These are phyloP conservation scores for Salix koriyanagi DNA, from an alignment of 345 rosid species.

Conservation along the genomic window DNA sequence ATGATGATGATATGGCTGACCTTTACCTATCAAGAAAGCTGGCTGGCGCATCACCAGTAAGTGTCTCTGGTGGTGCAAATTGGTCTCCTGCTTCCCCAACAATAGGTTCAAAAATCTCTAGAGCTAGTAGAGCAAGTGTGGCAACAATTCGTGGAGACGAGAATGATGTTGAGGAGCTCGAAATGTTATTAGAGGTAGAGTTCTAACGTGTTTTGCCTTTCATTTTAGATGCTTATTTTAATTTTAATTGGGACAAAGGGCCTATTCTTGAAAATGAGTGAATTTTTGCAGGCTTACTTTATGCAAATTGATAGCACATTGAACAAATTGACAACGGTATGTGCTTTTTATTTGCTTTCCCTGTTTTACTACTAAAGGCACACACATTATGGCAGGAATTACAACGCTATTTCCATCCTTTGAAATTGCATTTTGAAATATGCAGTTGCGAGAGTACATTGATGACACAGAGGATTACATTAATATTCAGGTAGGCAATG, in stretches of 20 bases:
- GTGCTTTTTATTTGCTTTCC: background rate
- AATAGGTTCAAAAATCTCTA: constrained; percentile 83
- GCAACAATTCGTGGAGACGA: constrained; percentile 82
- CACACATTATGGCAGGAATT: background rate
- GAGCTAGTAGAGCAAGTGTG: constrained; percentile 86
- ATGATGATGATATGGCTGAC: constrained; percentile 98
- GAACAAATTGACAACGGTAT: constrained; percentile 81
- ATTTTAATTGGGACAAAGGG: background rate
- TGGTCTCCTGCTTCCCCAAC: constrained; percentile 86
- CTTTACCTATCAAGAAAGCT: constrained; percentile 89
- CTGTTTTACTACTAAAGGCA: background rate
- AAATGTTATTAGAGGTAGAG: constrained; percentile 86
- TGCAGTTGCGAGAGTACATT: constrained; percentile 94
- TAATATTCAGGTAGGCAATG: constrained; percentile 69
- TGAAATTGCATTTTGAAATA: constrained; percentile 20
- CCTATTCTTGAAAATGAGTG: background rate
- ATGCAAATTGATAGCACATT: constrained; percentile 90
- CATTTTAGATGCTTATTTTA: background rate
- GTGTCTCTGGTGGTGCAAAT: constrained; percentile 66
- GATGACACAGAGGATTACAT: constrained; percentile 98
- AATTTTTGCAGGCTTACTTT: constrained; percentile 72
- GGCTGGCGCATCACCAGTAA: constrained; percentile 58
- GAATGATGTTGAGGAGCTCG: constrained; percentile 97
- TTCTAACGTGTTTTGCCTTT: background rate
- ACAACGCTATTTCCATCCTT: background rate